phyloP scores from a whole-genome alignment of 225 moss, liverwort and hornwort genomes.

The Climacium dendroides region DNA sequence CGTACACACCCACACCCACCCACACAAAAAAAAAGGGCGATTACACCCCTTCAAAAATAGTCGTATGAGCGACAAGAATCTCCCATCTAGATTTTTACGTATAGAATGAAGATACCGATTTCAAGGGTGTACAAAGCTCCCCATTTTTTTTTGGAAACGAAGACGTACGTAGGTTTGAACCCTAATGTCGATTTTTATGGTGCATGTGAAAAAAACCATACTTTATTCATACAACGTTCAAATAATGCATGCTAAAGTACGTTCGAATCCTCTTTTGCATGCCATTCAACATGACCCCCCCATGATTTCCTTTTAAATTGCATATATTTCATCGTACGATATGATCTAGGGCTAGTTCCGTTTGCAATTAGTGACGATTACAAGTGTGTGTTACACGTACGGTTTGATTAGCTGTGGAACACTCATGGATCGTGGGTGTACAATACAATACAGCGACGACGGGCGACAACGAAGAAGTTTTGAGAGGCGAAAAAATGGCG shows the following conservation, averaged over 20 bases:
- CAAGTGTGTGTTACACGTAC: background rate
- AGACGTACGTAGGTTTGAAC: background rate
- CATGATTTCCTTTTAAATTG: too few relatives aligned
- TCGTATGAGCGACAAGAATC: too few relatives aligned
- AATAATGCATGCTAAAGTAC: background rate
- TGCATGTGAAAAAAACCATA: background rate
- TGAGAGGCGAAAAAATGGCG: background rate
- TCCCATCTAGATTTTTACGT: too few relatives aligned
- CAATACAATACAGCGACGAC: background rate
- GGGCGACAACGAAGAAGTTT: background rate
- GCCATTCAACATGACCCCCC: background rate
- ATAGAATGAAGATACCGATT: background rate
- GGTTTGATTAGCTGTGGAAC: background rate
- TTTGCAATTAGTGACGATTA: background rate
- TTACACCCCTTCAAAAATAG: too few relatives aligned
- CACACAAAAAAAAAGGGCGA: too few relatives aligned
- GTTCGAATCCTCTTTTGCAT: background rate
- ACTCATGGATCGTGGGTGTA: background rate
- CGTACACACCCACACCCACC: too few relatives aligned
- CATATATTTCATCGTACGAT: background rate
- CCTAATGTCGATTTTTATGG: background rate
- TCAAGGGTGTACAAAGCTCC: too few relatives aligned
- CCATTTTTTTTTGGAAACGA: too few relatives aligned
- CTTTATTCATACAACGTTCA: background rate
- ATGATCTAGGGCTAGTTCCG: accelerated